A percentile compares a stretch with the other conserved stretches of the same genome.
phyloP scores from a whole-genome alignment of 495 filamentous ascomycete species.

The Amphirosellinia nigrospora region DNA sequence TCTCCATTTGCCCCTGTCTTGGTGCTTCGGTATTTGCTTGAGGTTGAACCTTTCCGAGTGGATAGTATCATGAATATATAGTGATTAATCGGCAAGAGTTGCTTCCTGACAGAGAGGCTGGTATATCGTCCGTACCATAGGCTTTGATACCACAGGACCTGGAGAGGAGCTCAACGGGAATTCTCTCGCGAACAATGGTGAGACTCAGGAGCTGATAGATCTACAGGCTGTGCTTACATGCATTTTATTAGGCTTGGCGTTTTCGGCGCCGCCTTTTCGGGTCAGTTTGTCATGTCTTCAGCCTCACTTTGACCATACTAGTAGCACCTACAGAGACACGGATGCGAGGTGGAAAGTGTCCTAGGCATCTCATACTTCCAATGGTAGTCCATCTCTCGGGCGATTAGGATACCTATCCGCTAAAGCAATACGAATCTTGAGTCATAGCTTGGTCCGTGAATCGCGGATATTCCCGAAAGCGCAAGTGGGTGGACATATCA shows the following conservation, averaged over 20 bases:
- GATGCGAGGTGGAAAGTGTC: background rate
- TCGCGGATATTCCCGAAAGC: background rate
- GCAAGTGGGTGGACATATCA: background rate
- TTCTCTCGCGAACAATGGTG: background rate
- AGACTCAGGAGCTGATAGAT: background rate
- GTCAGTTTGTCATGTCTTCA: background rate
- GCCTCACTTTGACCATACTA: background rate
- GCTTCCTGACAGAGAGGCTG: background rate
- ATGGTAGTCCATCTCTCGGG: too few species aligned
- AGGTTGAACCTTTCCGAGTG: background rate
- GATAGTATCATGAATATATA: background rate
- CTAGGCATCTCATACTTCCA: background rate
- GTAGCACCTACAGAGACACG: background rate
- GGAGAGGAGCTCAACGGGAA: background rate
- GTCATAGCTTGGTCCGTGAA: background rate
- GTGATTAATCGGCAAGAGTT: background rate
- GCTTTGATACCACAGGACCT: background rate
- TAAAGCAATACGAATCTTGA: background rate
- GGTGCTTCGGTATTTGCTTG: background rate
- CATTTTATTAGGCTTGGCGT: constrained; percentile 16
- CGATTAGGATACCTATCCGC: background rate
- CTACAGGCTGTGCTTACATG: background rate
- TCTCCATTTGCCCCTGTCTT: constrained; percentile 11
- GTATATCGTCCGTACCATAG: background rate
- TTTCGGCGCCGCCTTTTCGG: constrained; percentile 12